Evolutionary conservation across 2,329 filamentous ascomycete genomes (phyloP), one percentile per base, ranked within the genome.

Genomic region (Rhinocladiella similis): DNA sequence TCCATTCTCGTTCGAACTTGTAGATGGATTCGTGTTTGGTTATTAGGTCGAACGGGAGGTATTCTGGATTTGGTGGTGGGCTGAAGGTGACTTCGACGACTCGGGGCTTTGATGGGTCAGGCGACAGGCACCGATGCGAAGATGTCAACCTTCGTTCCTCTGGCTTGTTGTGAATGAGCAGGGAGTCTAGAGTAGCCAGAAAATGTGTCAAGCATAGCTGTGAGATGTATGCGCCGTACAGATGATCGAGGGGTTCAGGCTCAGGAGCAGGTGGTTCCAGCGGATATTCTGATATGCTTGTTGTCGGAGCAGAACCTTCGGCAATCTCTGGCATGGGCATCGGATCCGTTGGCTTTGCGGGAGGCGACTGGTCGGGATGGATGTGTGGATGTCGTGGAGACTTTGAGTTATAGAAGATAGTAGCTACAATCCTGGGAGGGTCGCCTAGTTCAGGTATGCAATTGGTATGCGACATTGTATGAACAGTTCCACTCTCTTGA

Each of bases 1-100:
- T 92, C 90, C 90, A 95, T 71, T 93, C 89, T 61, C 85, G 83
- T 80, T 96, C 90, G 67, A 95, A 95, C 16, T 86, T 82, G 76
- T 89, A 91, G 57, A 96, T 85, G 57, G 85, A 83, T 74, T 93
- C 89, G 70, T 95, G 87, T 68, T 89, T 89, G 61, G 89, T 83
- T 65, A 95, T 76, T 63, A 91, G 88, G 2, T 80, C 76, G 16
- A 93, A 77, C 3, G 77, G 73, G 6, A 81, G 68, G 48, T 78
- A 78, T 12, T 75, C 68, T 1, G 77, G 74, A 47, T 79, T 74
- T 14, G 74, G 75, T 2, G 79, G 75, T 0, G 80, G 74, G 3
- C 77, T 75, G 63, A 83, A 78, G 1, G 74, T 77, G 45, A 80
- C 73, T 64, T 83, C 80, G 19, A 81, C 77, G 4, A 83, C 77